Percentiles rank a stretch among this genome's conserved stretches.
These are phyloP conservation scores for Sindora glabra DNA, from an alignment of 306 rosid species.

Conservation along the genomic window DNA sequence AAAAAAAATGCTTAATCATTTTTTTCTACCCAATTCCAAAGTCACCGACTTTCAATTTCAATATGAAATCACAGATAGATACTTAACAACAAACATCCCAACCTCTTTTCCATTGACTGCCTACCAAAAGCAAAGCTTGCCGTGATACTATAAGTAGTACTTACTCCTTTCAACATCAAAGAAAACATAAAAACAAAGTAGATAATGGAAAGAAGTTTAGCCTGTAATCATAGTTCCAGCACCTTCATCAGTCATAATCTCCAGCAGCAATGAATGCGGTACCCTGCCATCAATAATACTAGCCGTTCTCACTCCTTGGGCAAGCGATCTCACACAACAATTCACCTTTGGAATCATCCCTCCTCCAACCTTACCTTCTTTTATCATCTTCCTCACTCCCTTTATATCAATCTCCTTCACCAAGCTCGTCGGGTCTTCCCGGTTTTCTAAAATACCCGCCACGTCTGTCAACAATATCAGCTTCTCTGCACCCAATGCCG, in stretches of 20 bases:
- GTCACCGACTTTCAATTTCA: too few relatives aligned
- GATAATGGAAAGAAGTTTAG: too few relatives aligned
- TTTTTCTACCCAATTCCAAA: too few relatives aligned
- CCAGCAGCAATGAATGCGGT: conserved; percentile 75
- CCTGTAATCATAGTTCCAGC: conserved; percentile 94
- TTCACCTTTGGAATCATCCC: conserved; percentile 95
- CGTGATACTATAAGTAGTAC: too few relatives aligned
- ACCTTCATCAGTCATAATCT: conserved; percentile 86
- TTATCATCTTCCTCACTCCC: conserved; percentile 69
- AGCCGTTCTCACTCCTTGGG: conserved; percentile 82
- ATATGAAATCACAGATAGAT: too few relatives aligned
- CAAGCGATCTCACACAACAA: conserved; percentile 70
- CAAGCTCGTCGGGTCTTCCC: conserved; percentile 49
- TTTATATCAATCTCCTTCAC: conserved; percentile 68
- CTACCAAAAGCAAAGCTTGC: too few relatives aligned
- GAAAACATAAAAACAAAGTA: too few relatives aligned
- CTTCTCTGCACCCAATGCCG: conserved; percentile 90
- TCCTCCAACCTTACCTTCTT: conserved; percentile 62
- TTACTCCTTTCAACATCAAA: too few relatives aligned
- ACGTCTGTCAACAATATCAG: conserved; percentile 79
- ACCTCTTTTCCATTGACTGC: too few relatives aligned
- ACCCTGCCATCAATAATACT: conserved; percentile 81
- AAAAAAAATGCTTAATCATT: too few relatives aligned
- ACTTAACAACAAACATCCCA: too few relatives aligned
- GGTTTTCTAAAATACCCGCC: conserved; percentile 67